Evolutionary conservation across 768 basidiomycete species (phyloP).

Genomic region (Suillus subalutaceus): DNA sequence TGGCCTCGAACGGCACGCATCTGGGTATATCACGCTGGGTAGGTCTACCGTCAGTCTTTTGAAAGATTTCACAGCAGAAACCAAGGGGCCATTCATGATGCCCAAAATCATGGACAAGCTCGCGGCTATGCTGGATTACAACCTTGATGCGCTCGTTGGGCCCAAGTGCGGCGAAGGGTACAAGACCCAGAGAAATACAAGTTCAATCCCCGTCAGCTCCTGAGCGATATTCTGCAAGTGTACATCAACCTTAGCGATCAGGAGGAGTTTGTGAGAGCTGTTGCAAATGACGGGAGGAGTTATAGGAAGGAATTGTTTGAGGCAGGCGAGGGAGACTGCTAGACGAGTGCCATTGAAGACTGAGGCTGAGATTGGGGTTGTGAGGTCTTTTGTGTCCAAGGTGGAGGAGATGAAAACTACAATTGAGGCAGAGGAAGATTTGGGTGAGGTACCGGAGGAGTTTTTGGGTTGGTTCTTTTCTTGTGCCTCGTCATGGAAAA

Average conservation of each 20-base stretch:
- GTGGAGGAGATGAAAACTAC: slow-evolving; percentile 83
- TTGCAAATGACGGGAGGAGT: slow-evolving; percentile 93
- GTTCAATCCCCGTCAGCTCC: slow-evolving; percentile 81
- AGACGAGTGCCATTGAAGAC: slow-evolving; percentile 68
- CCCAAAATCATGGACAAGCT: slow-evolving; percentile 94
- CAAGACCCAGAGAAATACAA: slow-evolving; percentile 85
- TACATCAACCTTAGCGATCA: slow-evolving; percentile 87
- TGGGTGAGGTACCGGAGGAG: slow-evolving; percentile 94
- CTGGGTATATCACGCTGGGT: slow-evolving; percentile 85
- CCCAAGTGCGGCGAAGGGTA: slow-evolving; percentile 87
- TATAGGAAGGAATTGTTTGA: slow-evolving; percentile 87
- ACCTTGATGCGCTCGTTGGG: slow-evolving; percentile 88
- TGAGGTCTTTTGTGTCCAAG: slow-evolving; percentile 71
- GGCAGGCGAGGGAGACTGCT: slow-evolving; percentile 69
- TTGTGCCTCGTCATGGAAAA: background rate
- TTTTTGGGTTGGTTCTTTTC: slow-evolving; percentile 71
- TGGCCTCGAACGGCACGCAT: slow-evolving; percentile 81
- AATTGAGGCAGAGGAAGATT: slow-evolving; percentile 87
- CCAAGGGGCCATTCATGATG: slow-evolving; percentile 91
- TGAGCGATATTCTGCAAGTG: slow-evolving; percentile 87
- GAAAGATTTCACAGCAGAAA: slow-evolving; percentile 90
- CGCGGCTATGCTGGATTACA: slow-evolving; percentile 96
- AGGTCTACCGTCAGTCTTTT: slow-evolving; percentile 89
- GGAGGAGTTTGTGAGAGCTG: slow-evolving; percentile 77
- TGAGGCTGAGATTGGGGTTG: slow-evolving; percentile 70